phyloP scores from a whole-genome alignment of 2,329 filamentous ascomycete genomes.

The Lomentospora prolificans region DNA sequence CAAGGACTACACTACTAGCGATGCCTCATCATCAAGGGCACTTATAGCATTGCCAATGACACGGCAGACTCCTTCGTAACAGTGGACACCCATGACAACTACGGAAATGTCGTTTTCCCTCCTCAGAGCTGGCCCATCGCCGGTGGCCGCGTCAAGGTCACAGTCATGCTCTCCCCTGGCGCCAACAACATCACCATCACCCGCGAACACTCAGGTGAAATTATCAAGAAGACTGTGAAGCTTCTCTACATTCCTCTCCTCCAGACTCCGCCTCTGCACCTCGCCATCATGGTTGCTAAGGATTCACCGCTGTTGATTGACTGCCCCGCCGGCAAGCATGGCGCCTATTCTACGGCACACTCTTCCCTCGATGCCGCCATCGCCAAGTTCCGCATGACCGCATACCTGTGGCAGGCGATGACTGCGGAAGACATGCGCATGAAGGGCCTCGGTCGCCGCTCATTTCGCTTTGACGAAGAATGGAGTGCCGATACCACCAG shows the following conservation, averaged over 20 bases:
- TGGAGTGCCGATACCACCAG: conserved; percentile 60
- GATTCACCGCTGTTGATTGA: conserved; percentile 62
- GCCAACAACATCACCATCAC: conserved; percentile 1
- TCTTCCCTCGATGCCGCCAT: conserved; percentile 51
- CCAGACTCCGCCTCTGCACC: conserved; percentile 54
- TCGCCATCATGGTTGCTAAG: conserved; percentile 59
- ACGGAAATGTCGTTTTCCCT: background rate
- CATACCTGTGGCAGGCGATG: conserved; percentile 68
- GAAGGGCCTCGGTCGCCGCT: conserved; percentile 57
- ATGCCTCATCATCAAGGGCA: background rate
- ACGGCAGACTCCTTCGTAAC: background rate
- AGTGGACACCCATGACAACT: background rate
- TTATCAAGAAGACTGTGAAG: background rate
- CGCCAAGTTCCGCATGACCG: conserved; percentile 62
- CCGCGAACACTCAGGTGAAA: background rate
- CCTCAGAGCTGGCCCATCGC: background rate
- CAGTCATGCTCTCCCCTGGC: background rate
- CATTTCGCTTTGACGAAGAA: conserved; percentile 65
- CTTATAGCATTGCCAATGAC: background rate
- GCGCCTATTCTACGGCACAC: conserved; percentile 39
- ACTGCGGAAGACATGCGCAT: conserved; percentile 66
- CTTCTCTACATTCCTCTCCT: conserved; percentile 43
- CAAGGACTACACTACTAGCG: background rate
- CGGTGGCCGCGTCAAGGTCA: background rate
- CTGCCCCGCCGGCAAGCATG: conserved; percentile 50